Evolutionary conservation across 495 filamentous ascomycete genomes (phyloP).

Genomic region (Lepraria neglecta): DNA sequence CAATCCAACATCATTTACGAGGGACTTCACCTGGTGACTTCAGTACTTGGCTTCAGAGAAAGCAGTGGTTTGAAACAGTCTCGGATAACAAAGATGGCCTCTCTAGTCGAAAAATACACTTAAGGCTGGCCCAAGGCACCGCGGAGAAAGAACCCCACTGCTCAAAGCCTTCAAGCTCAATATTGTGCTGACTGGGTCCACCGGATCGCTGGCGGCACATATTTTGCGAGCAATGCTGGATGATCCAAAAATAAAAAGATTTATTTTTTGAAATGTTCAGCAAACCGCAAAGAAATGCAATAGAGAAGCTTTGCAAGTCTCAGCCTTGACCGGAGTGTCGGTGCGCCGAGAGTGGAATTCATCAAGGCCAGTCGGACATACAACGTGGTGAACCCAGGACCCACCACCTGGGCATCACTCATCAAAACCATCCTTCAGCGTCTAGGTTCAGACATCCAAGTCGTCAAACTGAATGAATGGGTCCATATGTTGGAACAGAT

Average conservation of each 20-base stretch:
- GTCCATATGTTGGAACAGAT: slow-evolving; percentile 20
- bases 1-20: slow-evolving; percentile 8
- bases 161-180: slow-evolving; percentile 13
- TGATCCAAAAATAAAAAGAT: slow-evolving; percentile 29
- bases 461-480: slow-evolving; percentile 25
- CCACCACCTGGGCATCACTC: slow-evolving; percentile 25
- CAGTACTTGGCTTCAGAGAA: slow-evolving; percentile 3
- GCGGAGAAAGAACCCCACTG: not conserved
- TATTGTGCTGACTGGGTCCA: slow-evolving; percentile 39
- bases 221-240: slow-evolving; percentile 31
- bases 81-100: slow-evolving; percentile 8
- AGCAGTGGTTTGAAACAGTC: not conserved
- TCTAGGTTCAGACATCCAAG: slow-evolving; percentile 2
- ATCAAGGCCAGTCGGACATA: slow-evolving; percentile 20
- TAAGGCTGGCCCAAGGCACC: not conserved
- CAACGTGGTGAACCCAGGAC: slow-evolving; percentile 31
- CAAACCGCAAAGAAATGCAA: slow-evolving; percentile 37
- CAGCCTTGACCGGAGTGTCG: not conserved
- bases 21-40: slow-evolving; percentile 19
- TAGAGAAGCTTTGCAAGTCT: not conserved
- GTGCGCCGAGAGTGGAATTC: slow-evolving; percentile 17
- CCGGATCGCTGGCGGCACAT: slow-evolving; percentile 36
- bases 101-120: slow-evolving; percentile 16
- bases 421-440: slow-evolving; percentile 16
- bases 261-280: slow-evolving; percentile 34